Conservation (phyloP, 306 rosid genomes). For the Castanea sativa region DNA sequence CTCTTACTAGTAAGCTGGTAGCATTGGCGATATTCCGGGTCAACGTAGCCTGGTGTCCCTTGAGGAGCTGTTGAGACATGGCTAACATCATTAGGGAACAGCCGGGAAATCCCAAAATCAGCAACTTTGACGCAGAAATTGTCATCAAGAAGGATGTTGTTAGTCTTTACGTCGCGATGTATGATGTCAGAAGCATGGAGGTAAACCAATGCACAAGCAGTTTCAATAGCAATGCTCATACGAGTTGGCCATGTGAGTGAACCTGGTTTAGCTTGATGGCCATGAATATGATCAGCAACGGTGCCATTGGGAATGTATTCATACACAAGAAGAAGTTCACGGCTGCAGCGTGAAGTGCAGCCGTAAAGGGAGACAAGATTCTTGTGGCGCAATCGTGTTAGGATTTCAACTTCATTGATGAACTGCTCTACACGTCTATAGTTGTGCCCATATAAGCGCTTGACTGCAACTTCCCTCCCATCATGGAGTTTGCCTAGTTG, state of each 20-base stretch:
- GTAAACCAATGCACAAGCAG: conserved; percentile 58
- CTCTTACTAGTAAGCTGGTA: conserved; percentile 69
- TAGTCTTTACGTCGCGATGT: conserved; percentile 77
- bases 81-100: conserved; percentile 49
- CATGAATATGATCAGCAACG: conserved; percentile 75
- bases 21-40: conserved; percentile 65
- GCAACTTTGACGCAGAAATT: conserved; percentile 62
- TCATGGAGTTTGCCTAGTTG: conserved; percentile 60
- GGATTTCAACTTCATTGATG: conserved; percentile 58
- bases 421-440: conserved; percentile 55
- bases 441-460: conserved; percentile 56
- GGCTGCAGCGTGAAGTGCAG: conserved; percentile 59
- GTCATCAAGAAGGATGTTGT: conserved; percentile 61
- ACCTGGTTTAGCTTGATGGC: conserved; percentile 35
- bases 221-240: conserved; percentile 67
- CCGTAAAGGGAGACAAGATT: conserved; percentile 75
- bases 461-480: conserved; percentile 83
- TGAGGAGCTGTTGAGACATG: conserved; percentile 83
- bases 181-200: conserved; percentile 77
- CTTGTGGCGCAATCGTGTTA: conserved; percentile 54
- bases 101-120: conserved; percentile 75
- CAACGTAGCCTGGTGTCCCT: conserved; percentile 77
- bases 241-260: conserved; percentile 52
- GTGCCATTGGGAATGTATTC: conserved; percentile 77
- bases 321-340: conserved; percentile 65